These are phyloP conservation scores for Diplotaxis tenuifolia DNA, from an alignment of 345 rosid species.

Conservation along the genomic window DNA sequence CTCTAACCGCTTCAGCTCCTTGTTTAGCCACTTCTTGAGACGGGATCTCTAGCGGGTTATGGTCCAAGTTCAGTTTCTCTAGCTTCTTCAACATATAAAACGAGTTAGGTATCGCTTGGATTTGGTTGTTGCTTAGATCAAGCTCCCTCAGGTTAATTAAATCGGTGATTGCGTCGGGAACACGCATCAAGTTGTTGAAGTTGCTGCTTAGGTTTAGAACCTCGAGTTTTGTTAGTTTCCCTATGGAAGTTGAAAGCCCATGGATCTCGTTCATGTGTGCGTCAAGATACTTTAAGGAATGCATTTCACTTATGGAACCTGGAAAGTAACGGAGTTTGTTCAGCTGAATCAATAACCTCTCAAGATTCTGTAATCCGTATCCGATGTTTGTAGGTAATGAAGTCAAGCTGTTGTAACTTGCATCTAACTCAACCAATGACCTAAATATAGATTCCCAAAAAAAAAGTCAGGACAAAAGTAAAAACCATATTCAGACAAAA, in stretches of 20 bases:
- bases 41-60: conserved; percentile 76
- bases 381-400: conserved; percentile 78
- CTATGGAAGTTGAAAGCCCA: conserved; percentile 69
- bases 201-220: conserved; percentile 74
- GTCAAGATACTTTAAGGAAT: conserved; percentile 61
- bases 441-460: conserved; percentile 31
- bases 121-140: conserved; percentile 97
- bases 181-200: conserved; percentile 66
- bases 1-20: conserved; percentile 76
- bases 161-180: conserved; percentile 76
- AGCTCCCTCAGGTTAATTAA: conserved; percentile 71
- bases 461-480: background rate
- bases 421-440: conserved; percentile 78
- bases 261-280: conserved; percentile 89
- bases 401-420: conserved; percentile 72
- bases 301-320: conserved; percentile 70
- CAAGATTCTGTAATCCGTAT: conserved; percentile 61
- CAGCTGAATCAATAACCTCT: conserved; percentile 62
- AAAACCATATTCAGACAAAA: background rate
- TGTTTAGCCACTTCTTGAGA: conserved; percentile 56
- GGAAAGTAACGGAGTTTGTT: conserved; percentile 77
- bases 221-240: conserved; percentile 74
- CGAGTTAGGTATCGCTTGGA: conserved; percentile 66
- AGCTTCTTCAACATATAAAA: conserved; percentile 70
- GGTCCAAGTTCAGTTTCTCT: conserved; percentile 71